These are phyloP conservation scores for Sporisorium scitamineum DNA, from an alignment of 1,284 basidiomycete genomes.

Conservation along the genomic window DNA sequence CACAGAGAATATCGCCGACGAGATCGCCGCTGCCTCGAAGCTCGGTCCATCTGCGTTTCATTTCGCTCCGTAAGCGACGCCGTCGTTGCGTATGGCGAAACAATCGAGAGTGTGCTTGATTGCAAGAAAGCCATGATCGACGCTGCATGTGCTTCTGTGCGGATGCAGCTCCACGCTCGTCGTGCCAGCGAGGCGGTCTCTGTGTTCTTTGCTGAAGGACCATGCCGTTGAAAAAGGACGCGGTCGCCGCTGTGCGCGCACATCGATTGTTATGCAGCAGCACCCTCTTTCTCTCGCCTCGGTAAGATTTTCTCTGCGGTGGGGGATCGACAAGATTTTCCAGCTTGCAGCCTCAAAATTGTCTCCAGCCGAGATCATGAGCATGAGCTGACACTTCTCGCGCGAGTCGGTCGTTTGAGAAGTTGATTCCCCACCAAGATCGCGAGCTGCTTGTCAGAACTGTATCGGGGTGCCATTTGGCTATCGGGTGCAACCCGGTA, in stretches of 20 bases:
- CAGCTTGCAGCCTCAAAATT: neutral
- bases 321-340: slow-evolving; percentile 23
- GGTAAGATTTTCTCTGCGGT: slow-evolving; percentile 1
- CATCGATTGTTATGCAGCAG: neutral
- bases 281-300: neutral
- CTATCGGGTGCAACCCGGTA: no score
- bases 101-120: neutral
- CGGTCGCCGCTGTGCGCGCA: neutral
- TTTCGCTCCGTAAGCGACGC: neutral
- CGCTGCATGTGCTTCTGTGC: slow-evolving; percentile 14
- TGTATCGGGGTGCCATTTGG: no score
- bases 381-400: neutral
- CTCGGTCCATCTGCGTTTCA: neutral
- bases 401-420: neutral
- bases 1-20: neutral
- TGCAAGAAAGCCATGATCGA: slow-evolving; percentile 13
- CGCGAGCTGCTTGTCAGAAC: no score
- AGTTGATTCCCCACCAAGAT: neutral
- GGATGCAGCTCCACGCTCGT: slow-evolving; percentile 1
- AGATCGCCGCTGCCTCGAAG: neutral
- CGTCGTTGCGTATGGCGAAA: neutral
- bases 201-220: neutral
- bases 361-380: neutral
- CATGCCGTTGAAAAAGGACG: neutral
- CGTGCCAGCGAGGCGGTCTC: slow-evolving; percentile 18